Base-by-base conservation (phyloP, 805 yeast genomes). In the Cyberlindnera sargentensis region DNA sequence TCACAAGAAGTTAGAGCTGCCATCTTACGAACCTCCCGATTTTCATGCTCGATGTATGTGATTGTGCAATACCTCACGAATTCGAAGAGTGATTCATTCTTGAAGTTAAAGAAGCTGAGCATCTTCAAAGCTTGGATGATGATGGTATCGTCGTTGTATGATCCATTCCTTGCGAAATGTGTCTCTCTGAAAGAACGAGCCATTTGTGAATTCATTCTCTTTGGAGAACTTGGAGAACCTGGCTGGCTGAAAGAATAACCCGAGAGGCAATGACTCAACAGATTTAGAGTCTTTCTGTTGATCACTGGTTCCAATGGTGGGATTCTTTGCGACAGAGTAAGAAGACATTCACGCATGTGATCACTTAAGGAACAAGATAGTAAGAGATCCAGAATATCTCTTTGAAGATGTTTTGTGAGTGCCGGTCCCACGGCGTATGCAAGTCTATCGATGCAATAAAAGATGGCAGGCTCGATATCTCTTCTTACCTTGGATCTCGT, bases 391-490 rank as follows among this genome's bases (percentile, higher is more conserved):
- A 91, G 65, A 24, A 91, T 73, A 55, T 87, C 95, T 48, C 82
- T 75, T 50, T 88, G 90, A 43, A 93, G 66, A 59, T 87, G 89
- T 57, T 91, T 93, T 0, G 96, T 86, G 44, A 91, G 68, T 0
- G 96, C 95, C 9, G 96, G 95, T 0, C 97, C 97, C 11, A 91
- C 87, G 0, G 98, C 91, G 26, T 75, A 73, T 0, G 96, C 90
- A 32, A 93, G 66, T 63, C 87, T 84, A 0, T 95, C 87, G 36
- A 91, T 73, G 60, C 98, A 93, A 53, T 84, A 86, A 56, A 90
- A 91, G 23, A 91, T 77, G 1, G 95, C 89, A 0, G 86, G 83
- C 51, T 87, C 95, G 36, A 84, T 79, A 39, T 84, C 89, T 56
- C 79, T 82, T 46, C 90, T 72, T 3, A 71, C 62, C 49, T 79